Base-by-base conservation (phyloP, 805 yeast species). In the Candida sonorensis region DNA sequence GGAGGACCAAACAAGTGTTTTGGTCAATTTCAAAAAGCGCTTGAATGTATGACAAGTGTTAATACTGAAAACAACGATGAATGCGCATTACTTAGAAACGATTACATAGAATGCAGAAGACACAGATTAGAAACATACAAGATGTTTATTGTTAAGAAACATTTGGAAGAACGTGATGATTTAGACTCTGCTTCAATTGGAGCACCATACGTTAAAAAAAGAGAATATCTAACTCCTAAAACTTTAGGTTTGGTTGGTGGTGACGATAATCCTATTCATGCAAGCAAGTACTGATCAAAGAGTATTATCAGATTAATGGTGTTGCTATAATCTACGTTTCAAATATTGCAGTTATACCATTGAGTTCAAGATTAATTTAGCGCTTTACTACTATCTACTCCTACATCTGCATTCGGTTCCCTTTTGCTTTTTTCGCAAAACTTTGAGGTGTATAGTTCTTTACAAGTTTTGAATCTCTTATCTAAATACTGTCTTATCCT, bases 1-100 rank as follows among this genome's bases (percentile, higher is more conserved):
- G 64, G 65, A 14, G 65, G 62, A 17, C 65, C 65, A 27, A 57
- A 51, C 49, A 53, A 47, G 32, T 60, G 65, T 42, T 60, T 58
- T 42, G 59, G 57, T 18, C 50, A 52, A 20, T 60, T 59, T 37
- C 65, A 60, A 36, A 53, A 55, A 32, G 62, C 61, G 6, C 46
- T 60, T 15, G 65, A 60, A 43, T 60, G 65, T 36, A 51, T 59
- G 55, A 60, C 65, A 8, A 56, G 49, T 30, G 46, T 48, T 18
- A 45, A 48, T n/a, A 51, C 54, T 6, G 39, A 44, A 22, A 46
- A 46, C 18, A 51, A 49, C 30, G 52, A 52, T 12, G 57, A 57
- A 33, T 60, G 65, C 38, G 45, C 48, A 21, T 46, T 51, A 11
- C 43, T 55, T 23, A 51, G 50, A 36, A 48, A 50, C 25, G 65